These are phyloP conservation scores for Oryza meyeriana DNA, from an alignment of 176 grass and related monocot species.

Conservation along the genomic window DNA sequence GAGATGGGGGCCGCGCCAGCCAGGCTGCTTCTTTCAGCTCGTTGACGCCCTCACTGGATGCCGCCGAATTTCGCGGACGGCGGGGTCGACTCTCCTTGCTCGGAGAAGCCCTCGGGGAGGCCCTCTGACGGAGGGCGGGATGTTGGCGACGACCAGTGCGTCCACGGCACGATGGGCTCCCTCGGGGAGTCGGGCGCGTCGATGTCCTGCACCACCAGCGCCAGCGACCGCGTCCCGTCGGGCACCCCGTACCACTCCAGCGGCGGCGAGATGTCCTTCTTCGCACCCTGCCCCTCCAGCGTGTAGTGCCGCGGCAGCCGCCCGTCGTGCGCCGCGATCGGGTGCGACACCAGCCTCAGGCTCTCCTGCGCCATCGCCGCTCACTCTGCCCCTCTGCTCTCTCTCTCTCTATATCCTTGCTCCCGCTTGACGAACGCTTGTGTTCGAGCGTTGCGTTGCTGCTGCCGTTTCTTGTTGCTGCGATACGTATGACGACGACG, in stretches of 20 bases:
- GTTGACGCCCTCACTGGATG: too few relatives aligned
- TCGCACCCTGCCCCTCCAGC: slow-evolving; percentile 63
- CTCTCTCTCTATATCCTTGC: not conserved
- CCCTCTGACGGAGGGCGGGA: too few relatives aligned
- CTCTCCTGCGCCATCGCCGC: slow-evolving; percentile 49
- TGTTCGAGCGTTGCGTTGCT: not conserved
- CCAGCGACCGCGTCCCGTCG: slow-evolving; percentile 57
- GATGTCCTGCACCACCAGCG: slow-evolving; percentile 71
- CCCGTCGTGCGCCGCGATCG: slow-evolving; percentile 48
- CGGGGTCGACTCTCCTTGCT: too few relatives aligned
- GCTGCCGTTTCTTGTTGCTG: not conserved
- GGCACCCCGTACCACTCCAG: slow-evolving; percentile 97
- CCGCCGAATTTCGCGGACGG: too few relatives aligned
- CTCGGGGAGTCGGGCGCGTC: slow-evolving; percentile 52
- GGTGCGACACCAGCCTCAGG: slow-evolving; percentile 71
- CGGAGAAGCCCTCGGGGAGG: too few relatives aligned
- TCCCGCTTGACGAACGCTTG: not conserved
- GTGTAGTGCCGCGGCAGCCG: slow-evolving; percentile 75
- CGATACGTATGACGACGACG: not conserved
- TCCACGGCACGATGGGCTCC: too few relatives aligned
- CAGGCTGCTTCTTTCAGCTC: too few relatives aligned
- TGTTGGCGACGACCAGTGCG: too few relatives aligned
- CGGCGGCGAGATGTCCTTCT: slow-evolving; percentile 81
- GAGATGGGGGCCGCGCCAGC: too few relatives aligned
- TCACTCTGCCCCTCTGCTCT: not conserved